Percentiles rank a stretch among this genome's conserved stretches.
These are phyloP conservation scores for Penicillium brevicompactum DNA, from an alignment of 2,329 filamentous ascomycete species.

Conservation along the genomic window DNA sequence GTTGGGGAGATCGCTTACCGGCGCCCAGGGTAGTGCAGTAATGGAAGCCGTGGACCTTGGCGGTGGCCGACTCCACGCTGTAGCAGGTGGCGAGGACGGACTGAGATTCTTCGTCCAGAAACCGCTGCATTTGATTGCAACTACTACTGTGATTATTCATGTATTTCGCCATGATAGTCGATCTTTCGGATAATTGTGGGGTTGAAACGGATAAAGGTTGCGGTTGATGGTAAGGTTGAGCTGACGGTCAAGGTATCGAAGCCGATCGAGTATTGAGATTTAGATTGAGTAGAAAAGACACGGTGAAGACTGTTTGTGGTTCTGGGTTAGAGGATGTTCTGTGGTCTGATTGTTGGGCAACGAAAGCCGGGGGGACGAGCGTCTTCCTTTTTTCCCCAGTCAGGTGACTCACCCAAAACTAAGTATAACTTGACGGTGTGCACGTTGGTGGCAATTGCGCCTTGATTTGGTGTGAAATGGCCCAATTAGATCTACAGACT, in stretches of 20 bases:
- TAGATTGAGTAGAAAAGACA: slow-evolving; percentile 3
- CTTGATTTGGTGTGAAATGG: neutral
- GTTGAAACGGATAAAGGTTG: slow-evolving; percentile 1
- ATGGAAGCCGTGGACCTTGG: slow-evolving; percentile 79
- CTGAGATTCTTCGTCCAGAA: slow-evolving; percentile 51
- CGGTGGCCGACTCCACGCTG: slow-evolving; percentile 69
- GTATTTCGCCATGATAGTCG: slow-evolving; percentile 45
- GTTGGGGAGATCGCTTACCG: slow-evolving; percentile 54
- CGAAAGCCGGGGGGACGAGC: neutral
- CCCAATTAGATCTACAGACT: neutral
- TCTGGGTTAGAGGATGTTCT: neutral
- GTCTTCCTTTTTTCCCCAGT: slow-evolving; percentile 7
- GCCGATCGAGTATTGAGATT: neutral
- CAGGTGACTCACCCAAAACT: slow-evolving; percentile 10
- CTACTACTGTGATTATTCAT: slow-evolving; percentile 75
- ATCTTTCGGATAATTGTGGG: slow-evolving; percentile 8
- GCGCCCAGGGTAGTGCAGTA: slow-evolving; percentile 92
- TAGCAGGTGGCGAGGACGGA: slow-evolving; percentile 92
- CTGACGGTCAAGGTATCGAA: slow-evolving; percentile 6
- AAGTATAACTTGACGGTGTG: neutral
- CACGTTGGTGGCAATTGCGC: neutral
- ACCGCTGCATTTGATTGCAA: slow-evolving; percentile 61
- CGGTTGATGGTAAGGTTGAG: neutral
- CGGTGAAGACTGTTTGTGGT: slow-evolving; percentile 4
- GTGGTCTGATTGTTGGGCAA: slow-evolving; percentile 5